Percentiles rank a stretch among this genome's conserved stretches.
Evolutionary conservation across 345 rosid species (phyloP).

Genomic region (Kernera saxatilis): DNA sequence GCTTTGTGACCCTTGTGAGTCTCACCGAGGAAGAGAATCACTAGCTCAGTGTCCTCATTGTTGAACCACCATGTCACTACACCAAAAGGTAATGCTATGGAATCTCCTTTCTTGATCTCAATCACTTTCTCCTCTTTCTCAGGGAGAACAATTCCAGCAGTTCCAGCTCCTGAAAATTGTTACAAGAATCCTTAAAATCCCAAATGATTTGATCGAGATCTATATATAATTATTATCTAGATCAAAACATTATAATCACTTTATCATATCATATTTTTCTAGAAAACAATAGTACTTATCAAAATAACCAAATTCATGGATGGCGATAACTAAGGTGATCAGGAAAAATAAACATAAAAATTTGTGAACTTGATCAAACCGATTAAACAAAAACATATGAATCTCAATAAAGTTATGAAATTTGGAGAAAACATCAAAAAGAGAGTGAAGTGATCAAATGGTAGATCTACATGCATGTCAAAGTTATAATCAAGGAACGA

Average conservation of each 20-base stretch:
- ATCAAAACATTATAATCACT: not conserved
- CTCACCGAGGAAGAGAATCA: slow-evolving; percentile 76
- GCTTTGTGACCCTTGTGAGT: slow-evolving; percentile 71
- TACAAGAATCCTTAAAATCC: not conserved
- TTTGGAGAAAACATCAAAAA: not conserved
- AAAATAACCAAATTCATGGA: not conserved
- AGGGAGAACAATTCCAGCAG: slow-evolving; percentile 84
- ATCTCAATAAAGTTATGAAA: not conserved
- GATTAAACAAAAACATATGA: not conserved
- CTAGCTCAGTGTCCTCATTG: slow-evolving; percentile 67
- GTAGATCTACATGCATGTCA: not conserved
- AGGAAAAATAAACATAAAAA: not conserved
- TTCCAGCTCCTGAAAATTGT: slow-evolving; percentile 51
- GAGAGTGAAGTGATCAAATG: not conserved
- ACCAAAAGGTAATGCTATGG: slow-evolving; percentile 88
- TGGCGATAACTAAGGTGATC: not conserved
- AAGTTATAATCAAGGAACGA: not conserved
- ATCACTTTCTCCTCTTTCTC: slow-evolving; percentile 82
- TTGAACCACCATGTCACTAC: slow-evolving; percentile 91
- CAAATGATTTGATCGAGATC: not conserved
- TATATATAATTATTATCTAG: not conserved
- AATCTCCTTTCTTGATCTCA: slow-evolving; percentile 76
- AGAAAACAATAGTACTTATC: too few relatives aligned
- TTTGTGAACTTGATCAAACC: not conserved
- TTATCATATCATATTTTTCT: not conserved